Percentiles rank a stretch among this genome's conserved stretches.
Evolutionary conservation across 1,284 basidiomycete genomes (phyloP).

Genomic region (Bothia castanella): DNA sequence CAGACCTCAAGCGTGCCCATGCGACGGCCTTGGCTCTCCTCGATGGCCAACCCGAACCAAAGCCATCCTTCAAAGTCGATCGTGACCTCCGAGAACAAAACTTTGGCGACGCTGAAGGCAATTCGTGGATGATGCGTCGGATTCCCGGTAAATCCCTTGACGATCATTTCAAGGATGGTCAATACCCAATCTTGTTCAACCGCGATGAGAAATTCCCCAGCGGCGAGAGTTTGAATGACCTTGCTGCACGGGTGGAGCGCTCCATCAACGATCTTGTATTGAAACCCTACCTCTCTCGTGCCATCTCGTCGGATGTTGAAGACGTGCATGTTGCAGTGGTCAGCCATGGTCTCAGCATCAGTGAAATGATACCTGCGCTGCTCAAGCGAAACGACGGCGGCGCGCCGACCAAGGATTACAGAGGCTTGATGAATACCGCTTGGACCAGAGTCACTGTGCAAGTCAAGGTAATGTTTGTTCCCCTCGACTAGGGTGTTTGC

Average conservation of each 20-base stretch:
- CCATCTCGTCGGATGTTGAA: constrained; percentile 37
- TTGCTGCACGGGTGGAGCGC: constrained; percentile 55
- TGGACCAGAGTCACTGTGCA: constrained; percentile 60
- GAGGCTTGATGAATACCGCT: constrained; percentile 64
- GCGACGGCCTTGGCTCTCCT: constrained; percentile 66
- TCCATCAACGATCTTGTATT: constrained; percentile 60
- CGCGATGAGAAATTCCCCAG: constrained; percentile 61
- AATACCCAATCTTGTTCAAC: constrained; percentile 48
- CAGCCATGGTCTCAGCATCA: constrained; percentile 78
- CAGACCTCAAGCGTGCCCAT: constrained; percentile 74
- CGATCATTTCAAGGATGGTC: constrained; percentile 49
- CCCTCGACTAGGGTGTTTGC: background rate
- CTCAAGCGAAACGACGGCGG: constrained; percentile 40
- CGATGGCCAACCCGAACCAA: constrained; percentile 46
- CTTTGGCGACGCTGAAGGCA: constrained; percentile 75
- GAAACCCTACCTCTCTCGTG: constrained; percentile 48
- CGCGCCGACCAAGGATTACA: constrained; percentile 37
- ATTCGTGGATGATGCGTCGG: constrained; percentile 40
- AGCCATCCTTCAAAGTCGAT: constrained; percentile 53
- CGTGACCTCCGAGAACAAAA: constrained; percentile 59
- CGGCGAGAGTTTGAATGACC: constrained; percentile 72
- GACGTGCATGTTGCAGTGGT: constrained; percentile 65
- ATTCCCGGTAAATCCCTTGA: constrained; percentile 39
- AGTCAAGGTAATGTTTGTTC: constrained; percentile 39
- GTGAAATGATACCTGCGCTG: constrained; percentile 56